Evolutionary conservation across 129 eudicot genomes (phyloP).

Genomic region (Deinandra increscens): DNA sequence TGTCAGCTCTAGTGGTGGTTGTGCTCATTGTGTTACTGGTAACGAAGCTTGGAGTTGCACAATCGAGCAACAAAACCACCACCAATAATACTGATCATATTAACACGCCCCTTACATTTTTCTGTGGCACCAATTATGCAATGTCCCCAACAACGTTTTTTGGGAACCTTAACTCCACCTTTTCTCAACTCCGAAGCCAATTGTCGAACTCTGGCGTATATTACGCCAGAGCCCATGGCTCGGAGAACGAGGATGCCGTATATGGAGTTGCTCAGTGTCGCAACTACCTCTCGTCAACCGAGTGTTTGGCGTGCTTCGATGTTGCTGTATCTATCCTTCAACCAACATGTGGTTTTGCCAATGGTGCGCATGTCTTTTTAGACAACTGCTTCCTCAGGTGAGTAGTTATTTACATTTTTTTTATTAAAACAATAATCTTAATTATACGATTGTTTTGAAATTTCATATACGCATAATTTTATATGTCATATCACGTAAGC

Average conservation of each 20-base stretch:
- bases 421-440: too few relatives aligned
- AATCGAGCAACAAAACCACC: slow-evolving; percentile 15
- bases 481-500: too few relatives aligned
- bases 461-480: too few relatives aligned
- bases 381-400: slow-evolving; percentile 74
- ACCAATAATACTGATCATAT: too few relatives aligned
- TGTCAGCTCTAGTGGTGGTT: slow-evolving; percentile 6
- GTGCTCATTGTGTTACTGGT: slow-evolving; percentile 10
- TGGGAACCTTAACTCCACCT: slow-evolving; percentile 46
- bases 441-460: too few relatives aligned
- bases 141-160: slow-evolving; percentile 34
- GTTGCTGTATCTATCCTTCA: slow-evolving; percentile 42
- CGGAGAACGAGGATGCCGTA: slow-evolving; percentile 53
- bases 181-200: slow-evolving; percentile 48
- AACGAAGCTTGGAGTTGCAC: slow-evolving; percentile 16
- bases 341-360: slow-evolving; percentile 52
- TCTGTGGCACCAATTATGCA: slow-evolving; percentile 54
- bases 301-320: slow-evolving; percentile 62
- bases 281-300: slow-evolving; percentile 41
- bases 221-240: slow-evolving; percentile 49
- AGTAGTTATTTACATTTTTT: neutral
- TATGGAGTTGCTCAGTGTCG: slow-evolving; percentile 65
- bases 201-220: slow-evolving; percentile 28
- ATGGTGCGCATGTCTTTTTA: slow-evolving; percentile 61
- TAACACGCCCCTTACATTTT: slow-evolving; percentile 32